Percentiles rank a stretch among this genome's conserved stretches.
phyloP scores from a whole-genome alignment of 306 rosid species.

The Cicer yamashitae region DNA sequence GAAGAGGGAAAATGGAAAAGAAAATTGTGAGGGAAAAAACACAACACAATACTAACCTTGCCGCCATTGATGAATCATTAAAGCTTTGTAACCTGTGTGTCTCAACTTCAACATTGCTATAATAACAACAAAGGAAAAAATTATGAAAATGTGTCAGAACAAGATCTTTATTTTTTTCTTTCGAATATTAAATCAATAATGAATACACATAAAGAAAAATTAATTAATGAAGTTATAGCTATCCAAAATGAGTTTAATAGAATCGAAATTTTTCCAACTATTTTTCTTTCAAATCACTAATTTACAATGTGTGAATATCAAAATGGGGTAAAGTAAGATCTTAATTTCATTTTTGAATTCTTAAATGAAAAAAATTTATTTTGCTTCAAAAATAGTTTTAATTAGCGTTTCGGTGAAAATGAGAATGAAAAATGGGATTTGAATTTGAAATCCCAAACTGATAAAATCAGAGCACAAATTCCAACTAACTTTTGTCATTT shows the following conservation, averaged over 20 bases:
- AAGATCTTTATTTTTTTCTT: conserved; percentile 28
- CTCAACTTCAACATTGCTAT: conserved; percentile 58
- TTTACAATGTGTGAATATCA: background rate
- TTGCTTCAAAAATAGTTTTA: background rate
- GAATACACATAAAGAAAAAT: background rate
- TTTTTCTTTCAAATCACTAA: background rate
- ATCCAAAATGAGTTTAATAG: background rate
- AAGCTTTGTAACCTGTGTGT: conserved; percentile 65
- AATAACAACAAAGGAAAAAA: background rate
- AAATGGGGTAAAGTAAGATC: background rate
- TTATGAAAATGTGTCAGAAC: background rate
- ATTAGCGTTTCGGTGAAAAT: background rate
- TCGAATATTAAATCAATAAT: background rate
- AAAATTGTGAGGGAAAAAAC: background rate
- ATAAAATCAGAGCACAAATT: background rate
- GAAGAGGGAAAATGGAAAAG: background rate
- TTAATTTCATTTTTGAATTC: background rate
- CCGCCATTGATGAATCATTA: conserved; percentile 79
- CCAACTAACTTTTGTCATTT: background rate
- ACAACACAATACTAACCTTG: conserved; percentile 51
- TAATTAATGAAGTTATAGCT: no score
- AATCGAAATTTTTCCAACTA: background rate
- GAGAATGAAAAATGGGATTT: background rate
- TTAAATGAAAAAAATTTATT: background rate
- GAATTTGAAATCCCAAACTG: no score